Evolutionary conservation across 805 yeast genomes (phyloP).

Genomic region (Suhomyces vadensis): DNA sequence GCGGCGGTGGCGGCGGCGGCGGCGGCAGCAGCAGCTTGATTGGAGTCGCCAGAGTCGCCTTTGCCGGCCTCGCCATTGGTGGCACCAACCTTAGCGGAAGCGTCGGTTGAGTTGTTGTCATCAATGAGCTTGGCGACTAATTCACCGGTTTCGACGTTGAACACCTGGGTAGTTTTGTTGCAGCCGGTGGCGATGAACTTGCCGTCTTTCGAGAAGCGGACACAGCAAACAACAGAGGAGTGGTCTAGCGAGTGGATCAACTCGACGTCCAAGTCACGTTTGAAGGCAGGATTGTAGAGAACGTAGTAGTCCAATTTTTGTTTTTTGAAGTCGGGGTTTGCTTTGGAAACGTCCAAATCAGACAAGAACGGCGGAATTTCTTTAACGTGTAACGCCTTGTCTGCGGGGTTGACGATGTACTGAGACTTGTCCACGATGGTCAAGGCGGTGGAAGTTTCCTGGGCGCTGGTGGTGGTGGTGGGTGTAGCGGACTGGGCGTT

Average conservation of each 20-base stretch:
- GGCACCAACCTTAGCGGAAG: slow-evolving; percentile 34
- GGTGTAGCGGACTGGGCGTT: slow-evolving; percentile 19
- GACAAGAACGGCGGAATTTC: slow-evolving; percentile 79
- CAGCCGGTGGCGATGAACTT: slow-evolving; percentile 95
- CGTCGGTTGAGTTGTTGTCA: slow-evolving; percentile 51
- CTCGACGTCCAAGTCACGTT: slow-evolving; percentile 71
- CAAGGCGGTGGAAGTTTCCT: slow-evolving; percentile 34
- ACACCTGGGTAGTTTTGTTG: slow-evolving; percentile 93
- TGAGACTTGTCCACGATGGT: slow-evolving; percentile 41
- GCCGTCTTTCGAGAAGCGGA: slow-evolving; percentile 88
- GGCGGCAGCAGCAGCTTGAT: slow-evolving; percentile 17
- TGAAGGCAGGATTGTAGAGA: slow-evolving; percentile 83
- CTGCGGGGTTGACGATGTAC: slow-evolving; percentile 43
- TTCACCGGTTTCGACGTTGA: slow-evolving; percentile 88
- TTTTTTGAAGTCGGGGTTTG: slow-evolving; percentile 76
- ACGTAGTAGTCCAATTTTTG: slow-evolving; percentile 84
- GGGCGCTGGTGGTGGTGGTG: slow-evolving; percentile 21
- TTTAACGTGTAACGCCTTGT: slow-evolving; percentile 59
- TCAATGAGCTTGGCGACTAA: slow-evolving; percentile 83
- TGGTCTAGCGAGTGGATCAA: slow-evolving; percentile 89
- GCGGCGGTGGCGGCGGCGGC: slow-evolving; percentile 47
- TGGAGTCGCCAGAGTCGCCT: slow-evolving; percentile 23
- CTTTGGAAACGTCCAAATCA: slow-evolving; percentile 76
- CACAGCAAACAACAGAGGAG: slow-evolving; percentile 95
- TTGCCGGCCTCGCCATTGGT: slow-evolving; percentile 15